These are phyloP conservation scores for Chlamydomonas sphaeroides DNA, from an alignment of 139 green algal genomes.

Conservation along the genomic window DNA sequence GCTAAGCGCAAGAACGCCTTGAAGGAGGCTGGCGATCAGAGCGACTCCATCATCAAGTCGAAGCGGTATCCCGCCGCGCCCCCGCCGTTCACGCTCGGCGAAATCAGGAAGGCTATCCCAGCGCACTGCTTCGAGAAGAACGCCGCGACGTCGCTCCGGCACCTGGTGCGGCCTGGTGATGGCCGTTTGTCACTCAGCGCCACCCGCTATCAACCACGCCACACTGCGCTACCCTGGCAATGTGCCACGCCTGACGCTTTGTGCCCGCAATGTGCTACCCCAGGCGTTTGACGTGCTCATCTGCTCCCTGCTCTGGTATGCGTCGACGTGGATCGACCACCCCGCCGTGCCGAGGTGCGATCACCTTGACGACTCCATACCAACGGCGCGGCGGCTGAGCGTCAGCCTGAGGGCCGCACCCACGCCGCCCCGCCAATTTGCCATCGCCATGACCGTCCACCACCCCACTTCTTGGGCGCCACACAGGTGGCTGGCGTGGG, in stretches of 20 bases:
- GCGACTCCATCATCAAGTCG: too few relatives aligned
- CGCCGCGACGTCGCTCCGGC: conserved; percentile 54
- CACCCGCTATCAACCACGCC: not conserved
- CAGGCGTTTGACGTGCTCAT: conserved; percentile 62
- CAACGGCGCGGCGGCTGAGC: too few relatives aligned
- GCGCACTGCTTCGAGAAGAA: conserved; percentile 86
- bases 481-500: conserved; percentile 49
- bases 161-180: conserved; percentile 57
- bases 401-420: too few relatives aligned
- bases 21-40: too few relatives aligned
- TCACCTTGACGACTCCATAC: not conserved
- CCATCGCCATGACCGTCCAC: conserved; percentile 59
- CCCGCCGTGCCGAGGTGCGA: not conserved
- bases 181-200: too few relatives aligned
- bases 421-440: conserved; percentile 43
- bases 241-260: not conserved
- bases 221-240: not conserved
- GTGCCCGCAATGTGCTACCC: not conserved
- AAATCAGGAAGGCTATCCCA: conserved; percentile 83
- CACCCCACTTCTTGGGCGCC: not conserved
- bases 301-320: not conserved
- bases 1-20: too few relatives aligned
- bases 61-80: conserved; percentile 37
- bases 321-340: conserved; percentile 29
- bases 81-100: conserved; percentile 76